phyloP scores from a whole-genome alignment of 345 rosid species.

The Raphanus raphanistrum region DNA sequence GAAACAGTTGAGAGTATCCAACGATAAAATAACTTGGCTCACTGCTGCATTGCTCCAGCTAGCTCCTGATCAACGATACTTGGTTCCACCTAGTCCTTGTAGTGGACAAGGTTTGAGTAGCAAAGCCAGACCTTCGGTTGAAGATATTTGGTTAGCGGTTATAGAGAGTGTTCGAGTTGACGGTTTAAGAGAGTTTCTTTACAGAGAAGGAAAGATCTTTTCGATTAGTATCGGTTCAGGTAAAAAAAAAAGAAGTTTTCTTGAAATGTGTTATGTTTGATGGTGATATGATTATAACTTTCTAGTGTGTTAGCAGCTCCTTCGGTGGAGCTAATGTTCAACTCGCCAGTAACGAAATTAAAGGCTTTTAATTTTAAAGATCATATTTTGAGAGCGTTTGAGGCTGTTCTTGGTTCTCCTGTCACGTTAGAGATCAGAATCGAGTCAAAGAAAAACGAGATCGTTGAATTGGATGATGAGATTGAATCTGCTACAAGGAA shows the following conservation, averaged over 20 bases:
- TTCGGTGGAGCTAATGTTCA: constrained; percentile 69
- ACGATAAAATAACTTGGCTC: constrained; percentile 92
- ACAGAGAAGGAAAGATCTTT: constrained; percentile 76
- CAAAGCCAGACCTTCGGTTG: constrained; percentile 42
- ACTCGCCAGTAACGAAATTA: constrained; percentile 56
- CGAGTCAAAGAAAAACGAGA: constrained; percentile 63
- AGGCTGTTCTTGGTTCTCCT: constrained; percentile 72
- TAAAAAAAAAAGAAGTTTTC: constrained; percentile 10
- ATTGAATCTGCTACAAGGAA: constrained; percentile 40
- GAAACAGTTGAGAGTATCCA: constrained; percentile 87
- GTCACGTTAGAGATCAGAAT: constrained; percentile 79
- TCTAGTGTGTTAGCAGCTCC: constrained; percentile 65
- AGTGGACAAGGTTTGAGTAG: too few relatives aligned
- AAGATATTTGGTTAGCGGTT: constrained; percentile 88
- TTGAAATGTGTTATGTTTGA: not conserved
- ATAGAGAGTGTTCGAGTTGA: constrained; percentile 57
- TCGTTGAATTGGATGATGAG: constrained; percentile 56
- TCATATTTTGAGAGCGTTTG: constrained; percentile 78
- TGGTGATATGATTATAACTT: constrained; percentile 2
- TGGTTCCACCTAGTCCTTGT: constrained; percentile 28
- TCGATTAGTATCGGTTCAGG: constrained; percentile 88
- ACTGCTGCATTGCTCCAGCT: constrained; percentile 97
- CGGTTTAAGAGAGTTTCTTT: constrained; percentile 64
- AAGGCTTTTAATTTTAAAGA: constrained; percentile 69
- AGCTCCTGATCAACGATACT: constrained; percentile 92